Base-by-base conservation (phyloP, 2,329 filamentous ascomycete genomes). In the Cucurbitaria berberidis region DNA sequence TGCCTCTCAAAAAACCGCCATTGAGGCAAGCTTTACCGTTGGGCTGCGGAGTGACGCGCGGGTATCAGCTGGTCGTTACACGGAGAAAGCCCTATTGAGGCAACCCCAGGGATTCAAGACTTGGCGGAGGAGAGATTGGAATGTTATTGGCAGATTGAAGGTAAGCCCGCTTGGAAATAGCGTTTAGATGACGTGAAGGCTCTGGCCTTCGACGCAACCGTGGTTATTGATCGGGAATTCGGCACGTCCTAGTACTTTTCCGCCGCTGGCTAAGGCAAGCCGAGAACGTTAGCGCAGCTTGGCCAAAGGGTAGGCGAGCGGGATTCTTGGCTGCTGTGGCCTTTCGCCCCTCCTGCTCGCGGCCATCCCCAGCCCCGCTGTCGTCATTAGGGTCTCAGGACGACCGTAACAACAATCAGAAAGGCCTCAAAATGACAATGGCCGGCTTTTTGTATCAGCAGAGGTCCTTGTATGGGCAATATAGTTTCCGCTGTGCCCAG, bases 11-110 rank as follows among this genome's bases (percentile, higher is more conserved):
- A 59, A 53, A 45, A 59, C 48, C 36, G 63, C 64, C 61, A 64
- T 58, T 59, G 41, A 43, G 39, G 57, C 57, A 68, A 67, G 64
- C 64, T 66, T 67, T 57, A 46, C 60, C 64, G 59, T 66, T 58
- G 53, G 55, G 45, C 40, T 55, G 51, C 41, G 41, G 22, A 53
- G 52, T 53, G 52, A 59, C 53, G 50, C 59, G n/a, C n/a, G n/a
- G n/a, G 48, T 40, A 44, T 54, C 45, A 51, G 53, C 48, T 45
- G 51, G 35, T 53, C 16, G 35, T 40, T 39, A 40, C 9, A 39
- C 44, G 16, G 53, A 47, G 47, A 32, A 45, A 42, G 52, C 24
- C 54, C 55, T 53, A 49, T 42, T 51, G 47, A 46, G 41, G 48
- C 29, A 44, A 56, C 46, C 21, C 22, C 51, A 51, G 38, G 52